Conservation (phyloP, 2,329 filamentous ascomycete species). For the Nigrograna mackinnonii region DNA sequence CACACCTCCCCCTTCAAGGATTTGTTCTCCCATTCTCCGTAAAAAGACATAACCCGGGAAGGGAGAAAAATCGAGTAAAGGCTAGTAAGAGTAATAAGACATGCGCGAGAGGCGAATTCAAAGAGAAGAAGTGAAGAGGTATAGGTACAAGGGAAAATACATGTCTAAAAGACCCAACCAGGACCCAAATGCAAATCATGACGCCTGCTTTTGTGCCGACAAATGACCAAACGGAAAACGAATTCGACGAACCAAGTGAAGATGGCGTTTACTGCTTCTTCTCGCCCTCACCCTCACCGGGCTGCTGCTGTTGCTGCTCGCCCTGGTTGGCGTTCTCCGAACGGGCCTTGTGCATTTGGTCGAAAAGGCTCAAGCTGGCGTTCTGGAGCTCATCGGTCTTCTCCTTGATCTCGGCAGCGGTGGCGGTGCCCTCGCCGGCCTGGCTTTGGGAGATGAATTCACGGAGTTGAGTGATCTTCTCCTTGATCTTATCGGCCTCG, state of each 20-base stretch:
- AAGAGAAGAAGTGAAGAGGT: conserved; percentile 34
- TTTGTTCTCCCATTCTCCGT: conserved; percentile 8
- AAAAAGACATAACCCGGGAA: conserved; percentile 15
- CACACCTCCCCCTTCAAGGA: background rate
- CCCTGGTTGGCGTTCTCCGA: conserved; percentile 58
- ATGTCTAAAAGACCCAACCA: conserved; percentile 36
- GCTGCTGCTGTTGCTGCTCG: conserved; percentile 47
- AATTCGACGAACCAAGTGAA: conserved; percentile 22
- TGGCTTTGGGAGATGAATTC: conserved; percentile 95
- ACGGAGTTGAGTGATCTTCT: conserved; percentile 86
- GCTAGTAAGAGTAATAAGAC: conserved; percentile 33
- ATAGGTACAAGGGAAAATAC: conserved; percentile 38
- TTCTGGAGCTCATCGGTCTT: conserved; percentile 98
- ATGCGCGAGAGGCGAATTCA: conserved; percentile 20
- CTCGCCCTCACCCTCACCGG: conserved; percentile 62
- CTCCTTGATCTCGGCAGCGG: conserved; percentile 92
- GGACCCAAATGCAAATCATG: conserved; percentile 35
- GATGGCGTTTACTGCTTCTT: conserved; percentile 65
- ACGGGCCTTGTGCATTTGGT: conserved; percentile 99
- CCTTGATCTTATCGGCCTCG: conserved; percentile 88
- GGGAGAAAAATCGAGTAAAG: conserved; percentile 16
- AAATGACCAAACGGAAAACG: conserved; percentile 19
- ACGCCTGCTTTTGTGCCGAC: conserved; percentile 40
- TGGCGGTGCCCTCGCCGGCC: conserved; percentile 83
- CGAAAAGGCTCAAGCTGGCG: conserved; percentile 93